phyloP scores from a whole-genome alignment of 1,284 basidiomycete genomes.

The Sutorius eximius region DNA sequence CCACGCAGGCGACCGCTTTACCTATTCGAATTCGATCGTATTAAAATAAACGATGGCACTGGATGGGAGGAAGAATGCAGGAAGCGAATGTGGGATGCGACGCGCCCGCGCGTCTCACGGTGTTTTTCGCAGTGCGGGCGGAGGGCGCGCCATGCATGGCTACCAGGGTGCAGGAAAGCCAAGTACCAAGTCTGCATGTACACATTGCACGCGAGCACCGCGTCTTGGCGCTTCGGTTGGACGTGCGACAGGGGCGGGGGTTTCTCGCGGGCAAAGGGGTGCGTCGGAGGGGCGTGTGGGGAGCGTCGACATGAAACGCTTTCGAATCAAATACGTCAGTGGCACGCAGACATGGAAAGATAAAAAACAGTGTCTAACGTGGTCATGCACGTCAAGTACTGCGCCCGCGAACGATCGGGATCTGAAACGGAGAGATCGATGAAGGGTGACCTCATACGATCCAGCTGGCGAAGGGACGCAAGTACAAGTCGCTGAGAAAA shows the following conservation, averaged over 20 bases:
- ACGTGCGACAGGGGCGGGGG: conserved; percentile 3
- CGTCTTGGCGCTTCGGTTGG: not conserved
- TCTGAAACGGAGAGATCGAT: conserved; percentile 10
- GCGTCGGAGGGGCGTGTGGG: conserved; percentile 22
- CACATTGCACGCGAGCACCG: not conserved
- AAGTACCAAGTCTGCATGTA: conserved; percentile 4
- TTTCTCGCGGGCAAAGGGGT: conserved; percentile 24
- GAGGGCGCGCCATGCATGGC: not conserved
- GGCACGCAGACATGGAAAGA: conserved; percentile 10
- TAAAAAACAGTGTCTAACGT: conserved; percentile 10
- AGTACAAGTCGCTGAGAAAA: not conserved
- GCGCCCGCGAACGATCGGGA: conserved; percentile 16
- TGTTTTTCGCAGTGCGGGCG: not conserved
- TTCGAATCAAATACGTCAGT: conserved; percentile 25
- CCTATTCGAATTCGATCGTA: not conserved
- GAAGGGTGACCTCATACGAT: conserved; percentile 11
- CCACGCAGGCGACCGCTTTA: conserved; percentile 3
- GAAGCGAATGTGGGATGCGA: conserved; percentile 7
- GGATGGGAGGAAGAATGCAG: conserved; percentile 1
- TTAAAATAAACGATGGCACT: conserved; percentile 8
- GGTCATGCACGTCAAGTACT: conserved; percentile 2
- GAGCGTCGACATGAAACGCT: conserved; percentile 29
- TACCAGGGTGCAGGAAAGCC: not conserved
- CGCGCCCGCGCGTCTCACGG: conserved; percentile 1
- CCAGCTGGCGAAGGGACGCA: not conserved